Base-by-base conservation (phyloP, 2,329 filamentous ascomycete species). In the Fusarium concolor region DNA sequence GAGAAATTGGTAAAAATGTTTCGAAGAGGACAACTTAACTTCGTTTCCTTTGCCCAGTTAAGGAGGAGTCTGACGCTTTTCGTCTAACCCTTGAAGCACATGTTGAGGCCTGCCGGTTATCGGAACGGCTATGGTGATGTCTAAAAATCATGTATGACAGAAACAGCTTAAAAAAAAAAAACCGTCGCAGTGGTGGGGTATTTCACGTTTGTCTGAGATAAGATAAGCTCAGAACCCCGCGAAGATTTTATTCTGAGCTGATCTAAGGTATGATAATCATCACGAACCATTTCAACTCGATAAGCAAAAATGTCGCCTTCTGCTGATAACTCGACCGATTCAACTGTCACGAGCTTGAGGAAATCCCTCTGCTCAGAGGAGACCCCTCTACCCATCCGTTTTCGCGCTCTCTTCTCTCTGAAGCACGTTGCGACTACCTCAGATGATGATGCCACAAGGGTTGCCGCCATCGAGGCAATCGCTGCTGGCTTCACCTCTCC, bases 361-460 rank as follows among this genome's bases (percentile, higher is more conserved):
- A 86, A 91, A 75, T 92, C 90, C 62, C 89, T 99, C 62, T 90
- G 87, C 74, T 91, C 92, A 47, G 96, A 98, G 82, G 82, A 86
- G 15, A 91, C 92, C 65, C 89, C 94, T 44, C 91, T 99, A 55
- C 91, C 94, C 38, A 86, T 93, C 68, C 93, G 96, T 68, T 99
- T 98, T 82, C 93, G 96, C 74, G 95, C 96, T 42, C 92, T 99
- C 73, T 99, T 99, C 84, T 97, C 95, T 18, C 89, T 99, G 63
- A 99, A 99, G 83, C 92, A 98, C 79, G 84, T 98, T 63, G 95
- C 96, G 46, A 90, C 87, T 60, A 87, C 90, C 68, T 79, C 82
- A 18, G 82, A 89, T 10, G 88, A 89, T 41, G 87, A 91, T 18
- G 89, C 90, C 71, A 77, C 80, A 31, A 79, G 83, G 31, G 64